phyloP scores from a whole-genome alignment of 2,329 filamentous ascomycete genomes.

The Phyllosticta capitalensis region DNA sequence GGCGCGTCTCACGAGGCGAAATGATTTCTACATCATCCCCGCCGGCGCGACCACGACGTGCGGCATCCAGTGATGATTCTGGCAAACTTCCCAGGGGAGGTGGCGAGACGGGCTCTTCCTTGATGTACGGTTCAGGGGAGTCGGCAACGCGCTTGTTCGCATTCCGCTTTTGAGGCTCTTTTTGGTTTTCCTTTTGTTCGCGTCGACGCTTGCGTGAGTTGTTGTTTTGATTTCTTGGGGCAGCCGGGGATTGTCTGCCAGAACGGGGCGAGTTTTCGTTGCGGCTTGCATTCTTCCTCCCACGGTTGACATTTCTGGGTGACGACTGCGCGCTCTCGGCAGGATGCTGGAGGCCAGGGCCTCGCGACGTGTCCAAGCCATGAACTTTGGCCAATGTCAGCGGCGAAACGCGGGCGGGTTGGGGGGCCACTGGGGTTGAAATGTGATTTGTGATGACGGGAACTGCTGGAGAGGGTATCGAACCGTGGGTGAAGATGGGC shows the following conservation, averaged over 20 bases:
- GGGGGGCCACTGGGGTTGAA: slow-evolving; percentile 62
- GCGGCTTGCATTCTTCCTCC: slow-evolving; percentile 6
- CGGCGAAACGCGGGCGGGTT: slow-evolving; percentile 59
- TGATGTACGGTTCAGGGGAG: slow-evolving; percentile 43
- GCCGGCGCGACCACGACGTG: slow-evolving; percentile 29
- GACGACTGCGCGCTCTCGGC: slow-evolving; percentile 11
- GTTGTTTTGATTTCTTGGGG: slow-evolving; percentile 31
- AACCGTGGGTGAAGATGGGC: slow-evolving; percentile 9
- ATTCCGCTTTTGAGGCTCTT: slow-evolving; percentile 29
- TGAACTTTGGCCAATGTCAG: slow-evolving; percentile 44
- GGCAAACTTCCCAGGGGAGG: slow-evolving; percentile 40
- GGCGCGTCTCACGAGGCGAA: slow-evolving; percentile 29
- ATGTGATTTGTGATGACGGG: slow-evolving; percentile 60
- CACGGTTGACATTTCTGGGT: slow-evolving; percentile 8
- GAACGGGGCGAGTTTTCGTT: slow-evolving; percentile 18
- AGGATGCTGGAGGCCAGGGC: slow-evolving; percentile 27
- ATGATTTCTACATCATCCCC: slow-evolving; percentile 30
- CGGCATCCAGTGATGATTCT: slow-evolving; percentile 27
- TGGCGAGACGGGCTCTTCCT: slow-evolving; percentile 54
- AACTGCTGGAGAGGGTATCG: slow-evolving; percentile 22
- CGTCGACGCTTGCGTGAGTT: slow-evolving; percentile 45
- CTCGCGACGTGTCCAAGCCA: slow-evolving; percentile 40
- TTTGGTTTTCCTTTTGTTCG: slow-evolving; percentile 28
- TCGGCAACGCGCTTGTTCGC: slow-evolving; percentile 13
- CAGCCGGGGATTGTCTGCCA: slow-evolving; percentile 36